Base-by-base conservation (phyloP, 805 yeast species). In the Wickerhamiella sergipiensis region DNA sequence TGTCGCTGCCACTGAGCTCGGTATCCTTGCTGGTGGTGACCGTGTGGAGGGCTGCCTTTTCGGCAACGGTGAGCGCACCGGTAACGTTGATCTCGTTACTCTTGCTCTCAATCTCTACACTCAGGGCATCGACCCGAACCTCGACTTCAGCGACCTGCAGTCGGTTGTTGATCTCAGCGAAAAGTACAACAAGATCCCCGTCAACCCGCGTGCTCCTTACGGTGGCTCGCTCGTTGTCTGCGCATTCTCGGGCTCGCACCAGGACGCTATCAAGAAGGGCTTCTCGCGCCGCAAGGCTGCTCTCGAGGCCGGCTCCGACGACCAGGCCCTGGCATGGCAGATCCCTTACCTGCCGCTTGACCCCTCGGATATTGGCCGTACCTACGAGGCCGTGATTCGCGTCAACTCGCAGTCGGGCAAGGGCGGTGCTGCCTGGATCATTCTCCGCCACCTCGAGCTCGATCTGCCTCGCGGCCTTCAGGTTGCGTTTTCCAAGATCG, bases 341-440 rank as follows among this genome's bases (percentile, higher is more conserved):
- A 72, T 85, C 52, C 95, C 95, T 18, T 85, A 85, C 68, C 73
- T 85, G 58, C 94, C 95, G 26, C 73, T 85, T 61, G 95, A 85
- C 63, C 95, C 95, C 45, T 73, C 77, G 58, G 94, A 85, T 64
- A 81, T 85, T 59, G 94, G 94, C 48, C 78, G 92, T 65, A 83
- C 83, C n/a, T 85, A 85, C 69, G 95, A 85, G 67, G 92, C 94
- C n/a, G 84, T 85, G 51, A 85, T 85, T 59, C 78, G 95, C 63
- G 92, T 85, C 64, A 85, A 85, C 68, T 84, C 92, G 12, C 94
- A 85, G 68, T 78, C 85, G 23, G 95, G 95, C 55, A 85, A 85
- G 68, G 94, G 94, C 61, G 94, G 94, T 57, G 83, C 90, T 10
- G 85, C 94, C 6, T 85, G 94, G 92, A 81, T 85, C 57, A 82